Percentiles rank a stretch among this genome's conserved stretches.
Evolutionary conservation across 345 rosid genomes (phyloP).

Genomic region (Brassica incana): DNA sequence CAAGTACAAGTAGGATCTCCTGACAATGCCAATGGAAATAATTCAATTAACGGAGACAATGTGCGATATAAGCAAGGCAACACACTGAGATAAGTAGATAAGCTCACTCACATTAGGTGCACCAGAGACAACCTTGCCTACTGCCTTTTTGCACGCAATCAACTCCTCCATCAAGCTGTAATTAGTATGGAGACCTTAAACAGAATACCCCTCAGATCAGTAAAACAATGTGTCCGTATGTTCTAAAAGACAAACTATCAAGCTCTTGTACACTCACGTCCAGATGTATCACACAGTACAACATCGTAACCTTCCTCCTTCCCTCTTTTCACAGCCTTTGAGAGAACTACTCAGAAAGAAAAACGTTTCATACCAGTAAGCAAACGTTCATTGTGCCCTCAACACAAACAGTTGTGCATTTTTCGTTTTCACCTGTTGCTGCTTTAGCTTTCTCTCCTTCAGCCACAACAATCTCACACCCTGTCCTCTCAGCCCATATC

Average conservation of each 20-base stretch:
- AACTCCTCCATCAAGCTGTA: constrained; percentile 96
- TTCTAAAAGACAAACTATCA: constrained; percentile 10
- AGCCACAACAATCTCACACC: constrained; percentile 84
- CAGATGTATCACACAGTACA: constrained; percentile 93
- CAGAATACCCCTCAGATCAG: constrained; percentile 23
- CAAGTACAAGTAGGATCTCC: constrained; percentile 94
- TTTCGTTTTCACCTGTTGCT: constrained; percentile 61
- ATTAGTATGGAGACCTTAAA: constrained; percentile 89
- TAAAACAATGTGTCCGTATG: constrained; percentile 17
- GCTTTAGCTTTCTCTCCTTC: constrained; percentile 79
- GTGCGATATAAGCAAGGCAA: background rate
- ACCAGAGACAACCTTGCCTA: constrained; percentile 71
- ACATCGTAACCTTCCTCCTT: constrained; percentile 81
- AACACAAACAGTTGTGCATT: constrained; percentile 11
- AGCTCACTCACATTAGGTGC: constrained; percentile 89
- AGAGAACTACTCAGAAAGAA: constrained; percentile 57
- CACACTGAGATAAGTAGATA: constrained; percentile 2
- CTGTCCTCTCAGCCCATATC: constrained; percentile 96
- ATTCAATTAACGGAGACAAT: no score
- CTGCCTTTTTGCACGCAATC: constrained; percentile 84
- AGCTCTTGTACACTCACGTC: constrained; percentile 62
- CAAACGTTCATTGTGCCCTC: background rate
- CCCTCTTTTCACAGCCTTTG: constrained; percentile 91
- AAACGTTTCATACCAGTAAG: background rate
- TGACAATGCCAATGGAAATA: constrained; percentile 29